Evolutionary conservation across 768 basidiomycete species (phyloP).

Genomic region (Kwoniella heveanensis): DNA sequence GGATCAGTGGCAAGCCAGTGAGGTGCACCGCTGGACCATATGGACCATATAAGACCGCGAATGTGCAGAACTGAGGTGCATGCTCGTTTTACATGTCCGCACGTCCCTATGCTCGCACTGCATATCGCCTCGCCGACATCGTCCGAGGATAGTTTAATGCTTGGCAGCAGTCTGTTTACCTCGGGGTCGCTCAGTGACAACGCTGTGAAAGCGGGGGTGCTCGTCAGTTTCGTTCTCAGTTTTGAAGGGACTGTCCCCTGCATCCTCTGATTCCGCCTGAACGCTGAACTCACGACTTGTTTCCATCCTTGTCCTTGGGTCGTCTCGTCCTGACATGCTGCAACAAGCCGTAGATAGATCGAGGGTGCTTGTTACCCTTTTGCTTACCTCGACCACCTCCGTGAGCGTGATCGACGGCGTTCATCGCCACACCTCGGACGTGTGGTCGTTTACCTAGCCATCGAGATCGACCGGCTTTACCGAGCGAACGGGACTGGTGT

Average conservation of each 20-base stretch:
- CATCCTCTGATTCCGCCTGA: no score
- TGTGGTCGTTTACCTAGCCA: constrained; percentile 83
- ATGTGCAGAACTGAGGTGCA: no score
- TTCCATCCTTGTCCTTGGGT: constrained; percentile 80
- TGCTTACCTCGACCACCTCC: constrained; percentile 95
- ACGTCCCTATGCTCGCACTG: no score
- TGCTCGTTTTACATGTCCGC: no score
- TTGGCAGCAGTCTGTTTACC: constrained; percentile 44
- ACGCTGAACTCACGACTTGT: constrained; percentile 60
- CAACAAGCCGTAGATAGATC: constrained; percentile 88
- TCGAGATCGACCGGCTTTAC: constrained; percentile 85
- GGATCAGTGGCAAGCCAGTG: no score
- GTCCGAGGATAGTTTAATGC: constrained; percentile 17
- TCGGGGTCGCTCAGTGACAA: constrained; percentile 52
- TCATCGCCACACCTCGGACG: constrained; percentile 96
- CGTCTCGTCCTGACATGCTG: constrained; percentile 92
- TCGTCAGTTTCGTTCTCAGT: background rate
- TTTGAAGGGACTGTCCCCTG: background rate
- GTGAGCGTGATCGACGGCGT: constrained; percentile 79
- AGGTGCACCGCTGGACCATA: no score
- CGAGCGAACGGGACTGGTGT: constrained; percentile 79
- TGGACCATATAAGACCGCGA: no score
- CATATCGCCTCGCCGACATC: no score
- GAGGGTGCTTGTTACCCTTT: constrained; percentile 92
- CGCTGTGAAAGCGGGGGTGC: constrained; percentile 24